Evolutionary conservation across 1,139 yeast genomes (phyloP).

Genomic region (Diutina mesorugosa): DNA sequence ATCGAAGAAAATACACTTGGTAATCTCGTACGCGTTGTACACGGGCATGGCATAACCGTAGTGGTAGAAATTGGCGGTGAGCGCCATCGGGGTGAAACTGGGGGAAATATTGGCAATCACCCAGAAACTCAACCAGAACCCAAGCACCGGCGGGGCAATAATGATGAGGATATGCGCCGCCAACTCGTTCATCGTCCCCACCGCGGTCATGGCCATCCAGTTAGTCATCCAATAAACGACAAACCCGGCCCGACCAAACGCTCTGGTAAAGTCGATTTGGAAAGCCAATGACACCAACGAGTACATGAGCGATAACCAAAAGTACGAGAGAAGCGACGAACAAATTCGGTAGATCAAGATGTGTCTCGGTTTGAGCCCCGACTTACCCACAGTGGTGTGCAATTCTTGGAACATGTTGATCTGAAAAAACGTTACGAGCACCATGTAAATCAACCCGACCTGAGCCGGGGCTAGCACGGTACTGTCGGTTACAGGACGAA

Average conservation of each 20-base stretch:
- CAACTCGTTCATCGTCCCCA: slow-evolving; percentile 54
- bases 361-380: slow-evolving; percentile 26
- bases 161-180: slow-evolving; percentile 33
- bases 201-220: slow-evolving; percentile 45
- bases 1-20: slow-evolving; percentile 43
- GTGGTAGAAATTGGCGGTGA: slow-evolving; percentile 39
- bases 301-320: slow-evolving; percentile 41
- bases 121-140: slow-evolving; percentile 52
- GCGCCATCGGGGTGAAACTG: slow-evolving; percentile 45
- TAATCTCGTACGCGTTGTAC: slow-evolving; percentile 42
- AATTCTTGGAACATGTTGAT: slow-evolving; percentile 37
- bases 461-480: slow-evolving; percentile 53
- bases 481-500: slow-evolving; percentile 35
- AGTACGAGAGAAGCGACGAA: slow-evolving; percentile 10
- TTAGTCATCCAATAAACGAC: slow-evolving; percentile 52
- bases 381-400: slow-evolving; percentile 33
- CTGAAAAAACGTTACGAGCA: slow-evolving; percentile 46
- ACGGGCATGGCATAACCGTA: slow-evolving; percentile 61
- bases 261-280: slow-evolving; percentile 35
- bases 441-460: slow-evolving; percentile 64
- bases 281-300: slow-evolving; percentile 48
- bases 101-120: slow-evolving; percentile 49
- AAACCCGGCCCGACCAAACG: slow-evolving; percentile 52
- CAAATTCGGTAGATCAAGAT: slow-evolving; percentile 34
- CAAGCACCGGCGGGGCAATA: slow-evolving; percentile 35